phyloP scores from a whole-genome alignment of 495 filamentous ascomycete genomes.

The Neurospora discreta region DNA sequence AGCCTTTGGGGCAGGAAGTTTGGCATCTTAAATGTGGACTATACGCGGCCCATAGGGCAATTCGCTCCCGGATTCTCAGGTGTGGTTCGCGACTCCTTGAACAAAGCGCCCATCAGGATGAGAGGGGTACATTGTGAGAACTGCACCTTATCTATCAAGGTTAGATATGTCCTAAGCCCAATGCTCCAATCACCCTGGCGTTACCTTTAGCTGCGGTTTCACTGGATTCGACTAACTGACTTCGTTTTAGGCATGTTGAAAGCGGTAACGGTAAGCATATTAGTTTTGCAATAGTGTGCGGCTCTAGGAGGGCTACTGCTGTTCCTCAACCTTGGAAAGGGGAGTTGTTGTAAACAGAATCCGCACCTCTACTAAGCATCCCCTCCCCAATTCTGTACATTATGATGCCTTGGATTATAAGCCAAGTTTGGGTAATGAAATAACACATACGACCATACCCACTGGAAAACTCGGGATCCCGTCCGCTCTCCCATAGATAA shows the following conservation, averaged over 20 bases:
- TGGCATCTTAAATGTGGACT: not conserved
- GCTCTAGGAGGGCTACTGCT: not conserved
- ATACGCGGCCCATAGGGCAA: not conserved
- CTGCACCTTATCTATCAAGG: not conserved
- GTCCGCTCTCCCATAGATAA: no score
- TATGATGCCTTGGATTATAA: not conserved
- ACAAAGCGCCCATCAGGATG: not conserved
- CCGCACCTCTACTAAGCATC: not conserved
- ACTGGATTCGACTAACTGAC: not conserved
- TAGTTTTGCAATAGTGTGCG: not conserved
- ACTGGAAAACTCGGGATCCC: no score
- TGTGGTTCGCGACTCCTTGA: not conserved
- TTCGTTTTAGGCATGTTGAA: not conserved
- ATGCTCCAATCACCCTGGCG: no score
- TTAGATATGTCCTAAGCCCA: not conserved
- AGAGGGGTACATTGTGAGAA: not conserved
- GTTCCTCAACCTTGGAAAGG: not conserved
- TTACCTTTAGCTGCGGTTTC: no score
- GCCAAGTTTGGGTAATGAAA: accelerated
- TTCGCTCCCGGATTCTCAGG: not conserved
- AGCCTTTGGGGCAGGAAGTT: not conserved
- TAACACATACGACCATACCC: no score
- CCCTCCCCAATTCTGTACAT: not conserved
- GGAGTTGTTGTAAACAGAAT: not conserved
- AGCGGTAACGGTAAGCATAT: not conserved